phyloP scores from a whole-genome alignment of 257 asterid genomes.

The Buddleja alternifolia region DNA sequence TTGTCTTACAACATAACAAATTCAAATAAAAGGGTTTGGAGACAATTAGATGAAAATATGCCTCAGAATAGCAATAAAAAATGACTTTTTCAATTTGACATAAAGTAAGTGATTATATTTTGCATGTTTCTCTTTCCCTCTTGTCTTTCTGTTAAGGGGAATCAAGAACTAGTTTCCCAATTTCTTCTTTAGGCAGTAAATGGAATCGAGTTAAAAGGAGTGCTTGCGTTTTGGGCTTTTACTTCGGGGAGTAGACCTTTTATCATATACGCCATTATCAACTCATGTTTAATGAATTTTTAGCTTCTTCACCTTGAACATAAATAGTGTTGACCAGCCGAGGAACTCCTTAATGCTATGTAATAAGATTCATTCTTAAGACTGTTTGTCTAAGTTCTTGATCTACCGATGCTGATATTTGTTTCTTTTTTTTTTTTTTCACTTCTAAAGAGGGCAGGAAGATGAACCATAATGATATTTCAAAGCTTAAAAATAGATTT shows the following conservation, averaged over 20 bases:
- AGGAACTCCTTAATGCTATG: not conserved
- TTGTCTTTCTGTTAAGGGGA: not conserved
- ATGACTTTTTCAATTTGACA: not conserved
- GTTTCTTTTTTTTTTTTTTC: not conserved
- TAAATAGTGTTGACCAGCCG: not conserved
- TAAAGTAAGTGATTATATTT: not conserved
- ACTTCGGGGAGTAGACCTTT: no score
- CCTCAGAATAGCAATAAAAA: not conserved
- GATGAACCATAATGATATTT: not conserved
- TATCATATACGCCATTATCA: not conserved
- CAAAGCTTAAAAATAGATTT: not conserved
- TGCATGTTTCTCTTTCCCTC: not conserved
- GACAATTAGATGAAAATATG: constrained; percentile 6
- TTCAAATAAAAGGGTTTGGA: not conserved
- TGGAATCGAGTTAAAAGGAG: no score
- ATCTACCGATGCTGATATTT: not conserved
- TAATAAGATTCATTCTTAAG: not conserved
- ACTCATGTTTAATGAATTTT: not conserved
- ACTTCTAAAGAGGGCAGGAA: not conserved
- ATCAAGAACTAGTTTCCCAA: not conserved
- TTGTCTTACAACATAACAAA: not conserved
- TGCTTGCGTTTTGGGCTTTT: no score
- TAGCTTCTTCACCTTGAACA: not conserved
- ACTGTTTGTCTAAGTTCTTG: not conserved
- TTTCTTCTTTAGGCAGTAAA: no score